These are phyloP conservation scores for Aspergillus novofumigatus DNA, from an alignment of 2,329 filamentous ascomycete genomes.

Conservation along the genomic window DNA sequence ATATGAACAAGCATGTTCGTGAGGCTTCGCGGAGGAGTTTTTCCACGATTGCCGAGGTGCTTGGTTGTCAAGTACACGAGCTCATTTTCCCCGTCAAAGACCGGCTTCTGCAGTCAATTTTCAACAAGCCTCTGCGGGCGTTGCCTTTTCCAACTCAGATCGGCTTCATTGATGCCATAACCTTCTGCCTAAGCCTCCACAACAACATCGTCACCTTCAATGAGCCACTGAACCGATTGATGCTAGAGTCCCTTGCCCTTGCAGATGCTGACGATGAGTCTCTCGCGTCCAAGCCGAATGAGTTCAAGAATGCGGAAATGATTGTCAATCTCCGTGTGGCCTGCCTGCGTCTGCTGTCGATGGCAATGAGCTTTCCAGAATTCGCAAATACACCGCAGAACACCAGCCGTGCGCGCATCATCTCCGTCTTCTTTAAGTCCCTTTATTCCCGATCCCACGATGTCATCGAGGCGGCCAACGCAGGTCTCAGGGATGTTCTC, in stretches of 20 bases:
- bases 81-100: slow-evolving; percentile 88
- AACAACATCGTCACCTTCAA: slow-evolving; percentile 88
- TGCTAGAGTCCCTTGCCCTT: slow-evolving; percentile 89
- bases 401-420: slow-evolving; percentile 62
- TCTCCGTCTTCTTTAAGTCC: slow-evolving; percentile 96
- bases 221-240: slow-evolving; percentile 79
- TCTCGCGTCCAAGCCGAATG: slow-evolving; percentile 83
- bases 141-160: slow-evolving; percentile 94
- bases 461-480: slow-evolving; percentile 90
- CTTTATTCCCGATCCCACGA: slow-evolving; percentile 89
- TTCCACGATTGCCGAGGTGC: slow-evolving; percentile 72
- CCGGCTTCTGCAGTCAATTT: slow-evolving; percentile 82
- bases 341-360: slow-evolving; percentile 88
- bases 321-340: slow-evolving; percentile 90
- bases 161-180: slow-evolving; percentile 96
- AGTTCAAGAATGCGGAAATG: slow-evolving; percentile 91
- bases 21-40: slow-evolving; percentile 80
- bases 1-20: slow-evolving; percentile 94
- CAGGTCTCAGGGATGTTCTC: slow-evolving; percentile 81
- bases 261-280: slow-evolving; percentile 94
- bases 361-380: slow-evolving; percentile 88
- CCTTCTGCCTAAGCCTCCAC: slow-evolving; percentile 86
- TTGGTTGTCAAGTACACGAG: slow-evolving; percentile 77
- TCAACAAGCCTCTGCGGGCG: slow-evolving; percentile 88
- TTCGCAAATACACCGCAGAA: slow-evolving; percentile 74